phyloP scores from a whole-genome alignment of 176 grass and related monocot species.

The Elymus sibiricus region DNA sequence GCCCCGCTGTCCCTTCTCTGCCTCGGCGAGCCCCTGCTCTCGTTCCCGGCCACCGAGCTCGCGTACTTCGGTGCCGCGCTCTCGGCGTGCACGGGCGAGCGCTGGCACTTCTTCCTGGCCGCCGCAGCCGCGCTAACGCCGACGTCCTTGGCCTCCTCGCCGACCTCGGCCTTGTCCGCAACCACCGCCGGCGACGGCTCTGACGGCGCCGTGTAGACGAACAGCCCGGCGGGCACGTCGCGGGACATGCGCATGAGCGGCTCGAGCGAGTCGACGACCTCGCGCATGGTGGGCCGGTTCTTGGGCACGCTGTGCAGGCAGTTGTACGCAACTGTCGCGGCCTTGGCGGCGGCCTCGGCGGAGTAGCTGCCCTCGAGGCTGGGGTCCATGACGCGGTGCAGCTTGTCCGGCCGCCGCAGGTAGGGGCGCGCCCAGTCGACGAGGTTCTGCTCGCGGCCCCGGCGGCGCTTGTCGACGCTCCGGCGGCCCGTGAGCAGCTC shows the following conservation, averaged over 20 bases:
- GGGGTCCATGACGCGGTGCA: slow-evolving; percentile 64
- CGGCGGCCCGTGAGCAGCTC: slow-evolving; percentile 73
- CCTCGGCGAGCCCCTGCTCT: slow-evolving; percentile 17
- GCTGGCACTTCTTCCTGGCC: slow-evolving; percentile 1
- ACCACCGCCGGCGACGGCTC: neutral
- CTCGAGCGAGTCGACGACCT: slow-evolving; percentile 57
- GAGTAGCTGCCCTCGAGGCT: slow-evolving; percentile 58
- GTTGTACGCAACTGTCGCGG: slow-evolving; percentile 40
- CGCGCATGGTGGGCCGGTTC: slow-evolving; percentile 53
- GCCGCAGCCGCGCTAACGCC: neutral
- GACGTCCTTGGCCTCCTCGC: neutral
- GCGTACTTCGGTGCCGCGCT: slow-evolving; percentile 2
- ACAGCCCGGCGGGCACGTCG: slow-evolving; percentile 32
- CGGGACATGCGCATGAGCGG: slow-evolving; percentile 26
- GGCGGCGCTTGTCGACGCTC: slow-evolving; percentile 61
- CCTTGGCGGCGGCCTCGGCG: slow-evolving; percentile 21
- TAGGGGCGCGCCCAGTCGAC: slow-evolving; percentile 56
- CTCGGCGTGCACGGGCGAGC: slow-evolving; percentile 21
- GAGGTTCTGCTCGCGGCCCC: slow-evolving; percentile 45
- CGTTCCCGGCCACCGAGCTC: slow-evolving; percentile 30
- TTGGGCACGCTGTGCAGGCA: slow-evolving; percentile 53
- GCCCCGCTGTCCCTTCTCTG: slow-evolving; percentile 40
- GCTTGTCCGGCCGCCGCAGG: slow-evolving; percentile 38
- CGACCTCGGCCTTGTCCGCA: neutral
- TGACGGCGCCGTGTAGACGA: slow-evolving; percentile 35